These are phyloP conservation scores for Agroathelia rolfsii DNA, from an alignment of 1,284 basidiomycete genomes.

Conservation along the genomic window DNA sequence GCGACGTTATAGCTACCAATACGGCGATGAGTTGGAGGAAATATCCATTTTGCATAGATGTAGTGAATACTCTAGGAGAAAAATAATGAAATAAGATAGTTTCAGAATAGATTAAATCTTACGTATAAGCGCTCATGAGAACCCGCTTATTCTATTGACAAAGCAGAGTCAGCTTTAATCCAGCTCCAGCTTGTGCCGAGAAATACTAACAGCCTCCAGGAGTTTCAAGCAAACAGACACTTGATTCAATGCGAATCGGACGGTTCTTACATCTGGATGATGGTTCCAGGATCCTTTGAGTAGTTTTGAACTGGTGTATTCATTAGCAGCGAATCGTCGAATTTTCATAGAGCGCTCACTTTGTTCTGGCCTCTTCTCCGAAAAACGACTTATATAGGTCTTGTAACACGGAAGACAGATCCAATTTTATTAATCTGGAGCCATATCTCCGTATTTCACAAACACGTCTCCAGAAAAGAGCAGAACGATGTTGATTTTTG, in stretches of 20 bases:
- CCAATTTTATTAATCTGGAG: conserved; percentile 33
- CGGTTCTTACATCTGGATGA: conserved; percentile 29
- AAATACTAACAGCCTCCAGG: conserved; percentile 33
- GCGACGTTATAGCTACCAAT: conserved; percentile 49
- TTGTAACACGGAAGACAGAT: conserved; percentile 33
- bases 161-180: too few relatives aligned
- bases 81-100: conserved; percentile 1
- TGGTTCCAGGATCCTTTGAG: conserved; percentile 54
- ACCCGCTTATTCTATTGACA: background rate
- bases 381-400: conserved; percentile 50
- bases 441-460: conserved; percentile 50
- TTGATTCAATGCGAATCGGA: conserved; percentile 26
- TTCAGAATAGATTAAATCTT: conserved; percentile 1
- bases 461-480: conserved; percentile 63
- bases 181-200: too few relatives aligned
- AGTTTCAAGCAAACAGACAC: conserved; percentile 26
- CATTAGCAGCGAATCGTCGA: background rate
- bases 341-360: conserved; percentile 27
- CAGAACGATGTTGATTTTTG: conserved; percentile 67
- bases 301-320: conserved; percentile 30
- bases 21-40: conserved; percentile 59
- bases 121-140: conserved; percentile 2
- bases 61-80: conserved; percentile 25
- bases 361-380: conserved; percentile 27
- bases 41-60: conserved; percentile 59